Evolutionary conservation across 1,284 basidiomycete genomes (phyloP).

Genomic region (Malassezia cuniculi): DNA sequence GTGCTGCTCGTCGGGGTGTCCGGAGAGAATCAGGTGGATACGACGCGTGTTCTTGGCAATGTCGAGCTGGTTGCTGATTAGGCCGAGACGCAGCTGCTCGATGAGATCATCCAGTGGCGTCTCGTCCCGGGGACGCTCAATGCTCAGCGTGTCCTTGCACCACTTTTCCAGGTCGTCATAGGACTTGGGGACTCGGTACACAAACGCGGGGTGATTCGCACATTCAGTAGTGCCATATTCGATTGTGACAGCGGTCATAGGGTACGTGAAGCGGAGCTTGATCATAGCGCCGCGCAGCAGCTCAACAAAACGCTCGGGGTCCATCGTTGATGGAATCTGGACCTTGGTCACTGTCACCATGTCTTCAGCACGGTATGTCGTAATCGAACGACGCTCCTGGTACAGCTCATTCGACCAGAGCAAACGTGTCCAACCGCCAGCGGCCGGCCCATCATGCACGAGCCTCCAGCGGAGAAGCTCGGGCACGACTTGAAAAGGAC

Average conservation of each 20-base stretch:
- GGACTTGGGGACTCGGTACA: constrained; percentile 2
- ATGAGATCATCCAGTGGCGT: constrained; percentile 1
- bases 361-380: constrained; percentile 6
- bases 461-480: too few relatives aligned
- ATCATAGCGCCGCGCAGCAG: constrained; percentile 1
- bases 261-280: constrained; percentile 5
- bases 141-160: neutral
- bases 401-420: constrained; percentile 12
- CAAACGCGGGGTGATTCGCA: constrained; percentile 1
- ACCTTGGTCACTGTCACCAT: constrained; percentile 7
- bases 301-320: constrained; percentile 1
- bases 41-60: neutral
- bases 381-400: constrained; percentile 9
- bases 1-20: neutral
- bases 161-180: constrained; percentile 6
- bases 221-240: constrained; percentile 1
- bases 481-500: too few relatives aligned
- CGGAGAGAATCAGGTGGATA: constrained; percentile 3
- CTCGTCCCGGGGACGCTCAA: neutral
- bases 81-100: neutral
- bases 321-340: neutral
- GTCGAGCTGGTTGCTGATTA: neutral
- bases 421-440: constrained; percentile 3
- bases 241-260: constrained; percentile 5
- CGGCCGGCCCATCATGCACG: neutral